Conservation (phyloP, 169 alveolate genomes). For the Eimeria praecox region DNA sequence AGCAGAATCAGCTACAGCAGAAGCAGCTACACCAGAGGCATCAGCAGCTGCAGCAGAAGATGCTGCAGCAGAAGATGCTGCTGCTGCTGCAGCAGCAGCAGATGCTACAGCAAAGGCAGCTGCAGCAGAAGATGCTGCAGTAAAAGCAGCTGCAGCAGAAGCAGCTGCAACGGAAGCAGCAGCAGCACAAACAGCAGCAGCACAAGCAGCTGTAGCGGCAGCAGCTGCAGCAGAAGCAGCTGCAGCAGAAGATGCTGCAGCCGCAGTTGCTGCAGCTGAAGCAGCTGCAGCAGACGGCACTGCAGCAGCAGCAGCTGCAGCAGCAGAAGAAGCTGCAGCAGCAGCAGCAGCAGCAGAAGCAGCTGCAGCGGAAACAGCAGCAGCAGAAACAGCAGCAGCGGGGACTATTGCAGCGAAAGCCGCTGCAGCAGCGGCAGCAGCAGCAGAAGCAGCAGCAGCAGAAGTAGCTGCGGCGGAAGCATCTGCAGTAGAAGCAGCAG, state of each 20-base stretch:
- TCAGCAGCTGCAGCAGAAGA: neutral
- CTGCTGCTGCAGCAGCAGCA: neutral
- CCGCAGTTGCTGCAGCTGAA: neutral
- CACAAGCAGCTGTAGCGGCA: neutral
- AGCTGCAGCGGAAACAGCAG: neutral
- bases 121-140: neutral
- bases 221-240: neutral
- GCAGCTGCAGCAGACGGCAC: neutral
- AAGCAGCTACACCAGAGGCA: neutral
- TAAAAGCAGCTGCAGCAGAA: neutral
- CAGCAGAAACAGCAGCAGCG: neutral
- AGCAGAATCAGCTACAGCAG: neutral
- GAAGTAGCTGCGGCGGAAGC: neutral
- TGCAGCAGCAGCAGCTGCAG: neutral
- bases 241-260: conserved; percentile 38
- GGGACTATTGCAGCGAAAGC: neutral
- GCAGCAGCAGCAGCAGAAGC: neutral
- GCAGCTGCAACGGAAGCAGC: neutral
- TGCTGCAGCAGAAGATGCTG: neutral
- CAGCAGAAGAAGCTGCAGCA: neutral
- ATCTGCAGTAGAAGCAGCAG: neutral
- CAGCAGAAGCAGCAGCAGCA: neutral
- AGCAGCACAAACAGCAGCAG: neutral
- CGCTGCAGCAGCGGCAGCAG: neutral
- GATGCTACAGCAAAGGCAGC: neutral